Conservation (phyloP, 2,329 filamentous ascomycete genomes). For the Penicillium sp. region DNA sequence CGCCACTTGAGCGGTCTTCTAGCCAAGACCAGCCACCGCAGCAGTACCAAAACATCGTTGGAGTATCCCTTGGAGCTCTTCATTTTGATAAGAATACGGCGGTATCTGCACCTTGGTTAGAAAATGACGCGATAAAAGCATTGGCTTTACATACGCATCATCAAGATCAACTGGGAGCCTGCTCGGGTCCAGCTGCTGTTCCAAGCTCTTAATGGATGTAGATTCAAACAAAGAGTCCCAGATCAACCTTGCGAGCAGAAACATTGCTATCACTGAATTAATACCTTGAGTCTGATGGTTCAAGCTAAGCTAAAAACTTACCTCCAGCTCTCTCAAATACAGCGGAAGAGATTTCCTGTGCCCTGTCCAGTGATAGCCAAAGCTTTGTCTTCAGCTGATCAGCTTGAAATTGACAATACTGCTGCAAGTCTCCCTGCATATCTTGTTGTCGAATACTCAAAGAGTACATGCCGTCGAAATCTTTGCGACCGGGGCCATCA, state of each 20-base stretch:
- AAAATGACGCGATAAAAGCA: background rate
- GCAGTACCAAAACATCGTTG: background rate
- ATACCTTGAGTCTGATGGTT: background rate
- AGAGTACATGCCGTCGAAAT: background rate
- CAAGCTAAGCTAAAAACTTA: background rate
- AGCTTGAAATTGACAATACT: background rate
- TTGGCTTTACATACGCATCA: background rate
- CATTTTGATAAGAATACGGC: background rate
- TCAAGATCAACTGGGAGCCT: background rate
- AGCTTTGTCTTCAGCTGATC: background rate
- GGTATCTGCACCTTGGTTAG: background rate
- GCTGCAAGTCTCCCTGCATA: background rate
- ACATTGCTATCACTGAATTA: background rate
- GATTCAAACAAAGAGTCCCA: background rate
- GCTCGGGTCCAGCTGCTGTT: background rate
- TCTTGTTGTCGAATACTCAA: background rate
- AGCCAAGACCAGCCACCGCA: background rate
- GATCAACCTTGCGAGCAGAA: background rate
- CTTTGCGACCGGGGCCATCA: background rate
- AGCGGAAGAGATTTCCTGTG: background rate
- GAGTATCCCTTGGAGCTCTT: background rate
- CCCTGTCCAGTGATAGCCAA: background rate
- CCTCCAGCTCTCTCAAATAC: background rate
- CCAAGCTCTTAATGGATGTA: background rate
- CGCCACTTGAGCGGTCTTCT: background rate